Evolutionary conservation across 176 grass and related monocot genomes (phyloP), one percentile per base, ranked within the genome.

Genomic region (Zea luxurians): DNA sequence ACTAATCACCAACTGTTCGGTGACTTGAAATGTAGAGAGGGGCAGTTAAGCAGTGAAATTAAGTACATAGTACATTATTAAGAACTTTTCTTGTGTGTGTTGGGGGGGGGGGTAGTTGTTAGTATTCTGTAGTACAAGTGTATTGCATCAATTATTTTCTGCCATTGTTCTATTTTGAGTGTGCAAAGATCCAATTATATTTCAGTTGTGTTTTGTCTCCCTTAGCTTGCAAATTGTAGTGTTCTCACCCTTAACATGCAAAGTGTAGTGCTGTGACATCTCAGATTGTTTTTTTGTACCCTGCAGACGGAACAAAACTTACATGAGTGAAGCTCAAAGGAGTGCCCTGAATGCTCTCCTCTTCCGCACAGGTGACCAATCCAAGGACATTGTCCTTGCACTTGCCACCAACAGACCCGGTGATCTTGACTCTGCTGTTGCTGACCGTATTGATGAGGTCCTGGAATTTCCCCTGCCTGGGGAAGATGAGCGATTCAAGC

Each of bases 291-390:
- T 61, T 68, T 20, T 68, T 90, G 82, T 69, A 40, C 75, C 78
- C 37, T 82, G 63, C 74, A 98, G 96, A 68, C 85, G 96, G 41
- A 98, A 98, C 66, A 98, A 94, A 88, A 98, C 91, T 61, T 92
- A 94, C 78, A 98, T 98, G 96, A 98, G 96, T 72, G 96, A 98
- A 90, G 96, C 92, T 80, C 96, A 98, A 90, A 87, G 96, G 87
- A 98, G 96, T 78, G 96, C 96, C 50, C 79, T 98, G 74, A 98
- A 98, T 68, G 96, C 92, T 72, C 96, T 98, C 79, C 96, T 98
- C 70, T 98, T 89, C 85, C 89, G 96, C 86, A 92, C 92, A 11
- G 96, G 96, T 10, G 92, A 94, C 71, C 96, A 98, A 76, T 98
- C 91, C 21, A 98, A 92, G 71, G 92, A 98, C 48, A 90, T 98